Conservation (phyloP, 306 rosid genomes). For the Dalbergia cultrata region DNA sequence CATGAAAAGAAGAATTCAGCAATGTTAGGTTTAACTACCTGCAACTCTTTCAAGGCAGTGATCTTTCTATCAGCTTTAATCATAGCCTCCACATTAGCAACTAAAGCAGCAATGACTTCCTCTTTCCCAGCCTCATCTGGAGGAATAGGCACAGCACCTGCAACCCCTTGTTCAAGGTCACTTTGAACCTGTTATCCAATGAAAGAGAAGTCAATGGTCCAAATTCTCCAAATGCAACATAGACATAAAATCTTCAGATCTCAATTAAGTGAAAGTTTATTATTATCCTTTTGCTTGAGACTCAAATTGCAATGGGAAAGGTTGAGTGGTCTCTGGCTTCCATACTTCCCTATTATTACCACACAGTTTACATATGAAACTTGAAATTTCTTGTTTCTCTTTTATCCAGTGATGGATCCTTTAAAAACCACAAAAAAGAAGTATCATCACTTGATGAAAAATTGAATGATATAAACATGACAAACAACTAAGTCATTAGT, state of each 20-base stretch:
- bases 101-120: constrained; percentile 80
- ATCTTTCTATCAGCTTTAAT: constrained; percentile 96
- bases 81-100: constrained; percentile 87
- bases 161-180: constrained; percentile 80
- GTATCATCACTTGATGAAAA: constrained; percentile 26
- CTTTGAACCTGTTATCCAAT: constrained; percentile 71
- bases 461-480: constrained; percentile 21
- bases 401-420: constrained; percentile 16
- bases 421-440: constrained; percentile 27
- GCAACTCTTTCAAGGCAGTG: constrained; percentile 93
- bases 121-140: constrained; percentile 80
- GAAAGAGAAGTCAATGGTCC: constrained; percentile 25
- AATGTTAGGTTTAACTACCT: constrained; percentile 58
- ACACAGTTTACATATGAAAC: constrained; percentile 34
- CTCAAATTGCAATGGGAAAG: constrained; percentile 37
- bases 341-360: constrained; percentile 28
- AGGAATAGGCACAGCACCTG: constrained; percentile 86
- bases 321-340: constrained; percentile 39
- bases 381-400: constrained; percentile 26
- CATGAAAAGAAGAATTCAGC: constrained; percentile 18
- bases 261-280: constrained; percentile 27
- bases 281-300: constrained; percentile 29
- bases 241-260: constrained; percentile 13
- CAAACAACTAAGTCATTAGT: not conserved
- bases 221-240: constrained; percentile 23